phyloP scores from a whole-genome alignment of 306 rosid species.

The Sphenostylis stenocarpa region DNA sequence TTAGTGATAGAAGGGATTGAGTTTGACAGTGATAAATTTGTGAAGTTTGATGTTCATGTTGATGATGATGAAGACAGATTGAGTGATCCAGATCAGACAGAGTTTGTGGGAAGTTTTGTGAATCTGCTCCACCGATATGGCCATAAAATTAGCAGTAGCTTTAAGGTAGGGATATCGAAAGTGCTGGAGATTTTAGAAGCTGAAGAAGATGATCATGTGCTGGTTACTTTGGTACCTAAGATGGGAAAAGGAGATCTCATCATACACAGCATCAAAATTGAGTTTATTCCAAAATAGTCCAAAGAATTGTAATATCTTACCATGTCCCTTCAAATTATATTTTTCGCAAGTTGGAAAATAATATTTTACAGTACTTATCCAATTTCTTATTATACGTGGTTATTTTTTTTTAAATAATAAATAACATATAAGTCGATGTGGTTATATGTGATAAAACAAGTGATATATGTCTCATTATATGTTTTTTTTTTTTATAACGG shows the following conservation, averaged over 20 bases:
- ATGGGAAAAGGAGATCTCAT: neutral
- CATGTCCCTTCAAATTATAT: neutral
- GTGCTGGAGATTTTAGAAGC: conserved; percentile 62
- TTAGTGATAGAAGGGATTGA: conserved; percentile 54
- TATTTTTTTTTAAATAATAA: no score
- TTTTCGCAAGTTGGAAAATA: no score
- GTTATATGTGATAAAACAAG: no score
- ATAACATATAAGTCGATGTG: no score
- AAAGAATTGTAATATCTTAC: no score
- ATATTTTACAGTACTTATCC: no score
- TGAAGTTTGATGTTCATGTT: conserved; percentile 70
- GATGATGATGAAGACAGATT: conserved; percentile 57
- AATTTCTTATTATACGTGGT: no score
- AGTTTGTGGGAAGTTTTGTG: conserved; percentile 78
- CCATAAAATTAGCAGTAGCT: neutral
- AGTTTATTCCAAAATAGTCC: neutral
- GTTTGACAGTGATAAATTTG: conserved; percentile 36
- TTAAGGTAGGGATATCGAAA: conserved; percentile 56
- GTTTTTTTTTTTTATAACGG: no score
- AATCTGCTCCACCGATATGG: conserved; percentile 42
- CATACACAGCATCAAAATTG: conserved; percentile 1
- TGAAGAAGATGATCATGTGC: conserved; percentile 54
- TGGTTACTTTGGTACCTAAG: conserved; percentile 65
- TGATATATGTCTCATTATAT: no score
- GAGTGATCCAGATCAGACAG: conserved; percentile 40